Conservation (phyloP, 2,329 filamentous ascomycete species). For the Arthrinium phaeospermum region DNA sequence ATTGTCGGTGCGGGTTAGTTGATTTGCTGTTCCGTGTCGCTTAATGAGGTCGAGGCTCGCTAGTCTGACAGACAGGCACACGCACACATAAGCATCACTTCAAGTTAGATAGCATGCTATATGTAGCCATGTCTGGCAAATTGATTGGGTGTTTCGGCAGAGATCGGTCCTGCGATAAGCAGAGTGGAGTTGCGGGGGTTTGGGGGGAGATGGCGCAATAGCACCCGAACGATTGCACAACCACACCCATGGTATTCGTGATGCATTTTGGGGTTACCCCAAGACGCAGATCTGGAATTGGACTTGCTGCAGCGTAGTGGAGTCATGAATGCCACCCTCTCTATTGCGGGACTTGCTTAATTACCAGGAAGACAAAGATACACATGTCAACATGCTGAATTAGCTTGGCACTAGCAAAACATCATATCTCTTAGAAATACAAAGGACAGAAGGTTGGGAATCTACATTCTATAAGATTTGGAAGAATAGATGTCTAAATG, state of each 20-base stretch:
- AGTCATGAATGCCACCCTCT: not conserved
- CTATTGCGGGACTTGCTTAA: not conserved
- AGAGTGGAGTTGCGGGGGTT: conserved; percentile 1
- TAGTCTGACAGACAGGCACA: not conserved
- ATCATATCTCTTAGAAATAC: too few species aligned
- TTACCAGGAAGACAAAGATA: too few species aligned
- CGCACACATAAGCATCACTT: not conserved
- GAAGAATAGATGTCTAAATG: too few species aligned
- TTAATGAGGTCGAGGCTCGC: not conserved
- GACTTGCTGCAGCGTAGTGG: not conserved
- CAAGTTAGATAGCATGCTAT: not conserved
- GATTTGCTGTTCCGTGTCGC: not conserved
- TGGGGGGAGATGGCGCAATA: not conserved
- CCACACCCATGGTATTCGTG: not conserved
- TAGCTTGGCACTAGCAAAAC: too few species aligned
- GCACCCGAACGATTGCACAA: conserved; percentile 7
- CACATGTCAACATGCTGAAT: too few species aligned
- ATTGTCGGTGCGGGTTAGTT: not conserved
- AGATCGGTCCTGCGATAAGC: not conserved
- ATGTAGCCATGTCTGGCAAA: not conserved
- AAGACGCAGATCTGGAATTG: not conserved
- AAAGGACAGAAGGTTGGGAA: too few species aligned
- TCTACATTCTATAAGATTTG: too few species aligned
- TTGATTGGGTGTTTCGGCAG: not conserved
- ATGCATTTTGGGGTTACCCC: not conserved